Base-by-base conservation (phyloP, 768 basidiomycete genomes). In the Phaffia tasmanica region DNA sequence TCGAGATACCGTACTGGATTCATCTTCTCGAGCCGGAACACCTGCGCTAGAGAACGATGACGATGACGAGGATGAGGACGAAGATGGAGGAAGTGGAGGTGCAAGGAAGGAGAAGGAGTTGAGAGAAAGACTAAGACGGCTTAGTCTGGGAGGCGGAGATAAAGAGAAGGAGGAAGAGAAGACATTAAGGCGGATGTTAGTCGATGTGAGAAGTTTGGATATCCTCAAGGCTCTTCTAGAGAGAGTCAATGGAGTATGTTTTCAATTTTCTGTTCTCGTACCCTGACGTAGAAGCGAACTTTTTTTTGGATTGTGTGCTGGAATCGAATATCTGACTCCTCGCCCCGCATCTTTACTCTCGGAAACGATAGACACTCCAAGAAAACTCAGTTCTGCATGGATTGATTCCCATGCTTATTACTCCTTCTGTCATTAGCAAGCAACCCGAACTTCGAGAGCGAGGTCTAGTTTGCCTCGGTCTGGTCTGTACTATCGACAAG, bases 351-450 rank as follows among this genome's bases (percentile, higher is more conserved):
- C 54, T 15, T 19, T 32, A n/a, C 54, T 21, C 19, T 18, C 23
- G 27, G 4, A 25, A 0, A 27, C 5, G 7, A 15, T 69, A 80
- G 79, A 78, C 76, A 25, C 70, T 81, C 14, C 75, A 84, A 70
- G 85, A 86, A 67, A 86, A 86, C 73, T 83, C 85, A 8, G 85
- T 83, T 4, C 76, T 87, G 66, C 83, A 84, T 67, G 86, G 88
- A 30, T 75, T 81, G 25, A 73, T 84, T 75, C 79, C 88, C 14
- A 90, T 97, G 71, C 79, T 99, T 21, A 89, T 97, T 72, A 83
- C 95, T 42, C 94, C 94, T 2, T 84, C 89, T 5, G 88, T 97
- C 54, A 85, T 86, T 73, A 83, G 89, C 62, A 93, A 93, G 77
- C 73, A 75, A 18, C 80, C 88, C 6, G 80, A 81, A 0, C 80